Base-by-base conservation (phyloP, 495 filamentous ascomycete genomes). In the Aspergillus diversus region DNA sequence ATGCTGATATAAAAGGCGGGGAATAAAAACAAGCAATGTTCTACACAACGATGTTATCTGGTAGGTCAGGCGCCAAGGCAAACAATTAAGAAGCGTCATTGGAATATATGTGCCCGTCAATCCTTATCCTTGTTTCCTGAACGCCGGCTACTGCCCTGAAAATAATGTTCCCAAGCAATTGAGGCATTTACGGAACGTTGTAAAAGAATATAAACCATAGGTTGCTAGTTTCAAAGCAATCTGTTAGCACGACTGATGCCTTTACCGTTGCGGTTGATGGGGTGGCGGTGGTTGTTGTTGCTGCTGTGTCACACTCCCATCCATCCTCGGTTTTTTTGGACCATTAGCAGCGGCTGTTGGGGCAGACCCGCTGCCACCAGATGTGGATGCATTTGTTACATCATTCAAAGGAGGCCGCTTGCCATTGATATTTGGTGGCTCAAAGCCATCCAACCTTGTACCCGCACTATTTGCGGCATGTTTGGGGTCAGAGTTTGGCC, bases 351-450 rank as follows among this genome's bases (percentile, higher is more conserved):
- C 69, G 49, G 63, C 16, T 13, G 34, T 49, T 16, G 71, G 61
- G 39, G 58, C 71, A 66, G 69, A 33, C 37, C 68, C 61, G 60
- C 66, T 66, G 34, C 61, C 49, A 17, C 68, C 61, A n/a, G 67
- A 42, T 33, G 62, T 50, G n/a, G 70, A 66, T n/a, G 73, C 73
- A 64, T 82, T 82, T 5, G 82, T 83, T 34, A 85, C 80, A 61
- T 85, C 83, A n/a, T 67, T 76, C 57, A 85, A 64, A 1, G 81
- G 82, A 21, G 79, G 78, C 33, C 80, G 71, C 64, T 82, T 82
- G 11, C 77, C 78, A 42, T 79, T 80, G 1, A 69, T 31, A 55
- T 77, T 77, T 37, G 74, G 72, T 12, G 75, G 71, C 7, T 64
- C 69, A 7, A 71, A 59, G 12, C 64, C 69, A n/a, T 49, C 66